These are phyloP conservation scores for Schizonepeta tenuifolia DNA, from an alignment of 257 asterid genomes.

Conservation along the genomic window DNA sequence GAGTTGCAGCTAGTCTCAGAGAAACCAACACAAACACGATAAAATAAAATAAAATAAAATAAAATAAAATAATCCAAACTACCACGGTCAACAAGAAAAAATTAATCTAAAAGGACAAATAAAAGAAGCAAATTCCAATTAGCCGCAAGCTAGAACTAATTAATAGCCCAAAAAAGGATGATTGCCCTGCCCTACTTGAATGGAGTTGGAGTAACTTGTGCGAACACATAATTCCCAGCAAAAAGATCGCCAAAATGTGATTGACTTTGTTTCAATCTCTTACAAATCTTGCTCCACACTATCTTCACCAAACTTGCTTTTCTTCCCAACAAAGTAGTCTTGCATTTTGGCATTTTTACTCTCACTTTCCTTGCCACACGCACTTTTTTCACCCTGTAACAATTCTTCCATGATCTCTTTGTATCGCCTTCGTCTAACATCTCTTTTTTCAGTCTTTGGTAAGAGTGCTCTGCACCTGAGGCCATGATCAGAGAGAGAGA, in stretches of 20 bases:
- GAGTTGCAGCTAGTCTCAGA: background rate
- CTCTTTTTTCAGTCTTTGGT: constrained; percentile 48
- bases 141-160: background rate
- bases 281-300: constrained; percentile 47
- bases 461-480: constrained; percentile 31
- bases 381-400: constrained; percentile 32
- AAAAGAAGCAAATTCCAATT: background rate
- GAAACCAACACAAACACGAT: background rate
- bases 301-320: constrained; percentile 47
- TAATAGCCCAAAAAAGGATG: background rate
- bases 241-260: constrained; percentile 67
- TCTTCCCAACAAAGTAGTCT: constrained; percentile 38
- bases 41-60: no score
- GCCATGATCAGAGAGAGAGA: background rate
- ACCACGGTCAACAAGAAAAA: background rate
- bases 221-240: constrained; percentile 72
- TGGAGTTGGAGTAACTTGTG: constrained; percentile 65
- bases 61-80: no score
- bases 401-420: constrained; percentile 28
- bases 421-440: constrained; percentile 24
- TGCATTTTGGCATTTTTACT: constrained; percentile 46
- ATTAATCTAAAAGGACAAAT: background rate
- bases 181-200: background rate
- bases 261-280: constrained; percentile 64
- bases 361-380: constrained; percentile 45